Evolutionary conservation across 1,139 yeast genomes (phyloP), one percentile per base, ranked within the genome.

Genomic region (Geotrichum siamense): DNA sequence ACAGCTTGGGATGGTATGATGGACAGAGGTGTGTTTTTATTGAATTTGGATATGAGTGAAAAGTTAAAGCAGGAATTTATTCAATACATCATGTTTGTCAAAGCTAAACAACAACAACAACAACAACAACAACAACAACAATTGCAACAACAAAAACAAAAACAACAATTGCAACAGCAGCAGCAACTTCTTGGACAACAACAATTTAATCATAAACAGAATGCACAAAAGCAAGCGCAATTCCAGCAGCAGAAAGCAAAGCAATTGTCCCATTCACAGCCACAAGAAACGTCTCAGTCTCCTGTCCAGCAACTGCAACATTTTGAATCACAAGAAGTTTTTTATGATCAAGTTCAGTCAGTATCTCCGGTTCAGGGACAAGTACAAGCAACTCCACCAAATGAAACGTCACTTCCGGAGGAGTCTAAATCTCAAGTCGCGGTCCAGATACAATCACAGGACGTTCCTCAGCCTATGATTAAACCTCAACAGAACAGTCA

Each of bases 131-230:
- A 28, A 23, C 29, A 22, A 13, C 23, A 21, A n/a, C 12, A 16
- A 8, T 10, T 8, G 16, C 39, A 36, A 17, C 15, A 19, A n/a
- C 39, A 36, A 25, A 23, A 26, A n/a, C 41, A 28, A 6, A 47
- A 41, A 34, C 47, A 27, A 19, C 45, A 39, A 30, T 21, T 16
- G 17, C 34, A 30, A 28, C 23, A 31, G 35, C 47, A 36, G 5
- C 13, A 20, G 3, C 34, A 30, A 19, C 41, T 21, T 5, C 47
- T 33, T 31, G 44, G 22, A 19, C 46, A 37, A 5, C 34, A 12
- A 8, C 21, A 13, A 31, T 13, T 30, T 34, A 44, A 42, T 16
- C 23, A 28, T 13, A 19, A 30, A n/a, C 34, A 30, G 21, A 19
- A 30, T 5, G 21, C 15, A 30, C 34, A 30, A 16, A 19, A 30